phyloP scores from a whole-genome alignment of 1,284 basidiomycete genomes.

The Tranzscheliella williamsii region DNA sequence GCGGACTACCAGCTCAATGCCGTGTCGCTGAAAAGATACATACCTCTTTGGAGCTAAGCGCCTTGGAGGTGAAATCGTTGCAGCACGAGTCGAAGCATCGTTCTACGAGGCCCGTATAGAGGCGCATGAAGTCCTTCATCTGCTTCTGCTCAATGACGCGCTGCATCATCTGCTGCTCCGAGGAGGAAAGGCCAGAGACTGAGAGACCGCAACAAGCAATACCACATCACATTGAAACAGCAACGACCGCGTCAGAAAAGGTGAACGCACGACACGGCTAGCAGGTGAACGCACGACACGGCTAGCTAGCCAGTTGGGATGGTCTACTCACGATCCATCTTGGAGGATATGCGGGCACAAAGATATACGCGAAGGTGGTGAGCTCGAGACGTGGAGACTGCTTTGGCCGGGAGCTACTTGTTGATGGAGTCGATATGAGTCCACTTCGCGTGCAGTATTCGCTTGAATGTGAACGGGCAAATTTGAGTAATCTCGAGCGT shows the following conservation, averaged over 20 bases:
- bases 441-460: no score
- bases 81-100: slow-evolving; percentile 92
- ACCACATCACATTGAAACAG: neutral
- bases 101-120: slow-evolving; percentile 95
- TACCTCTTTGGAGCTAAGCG: slow-evolving; percentile 90
- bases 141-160: slow-evolving; percentile 64
- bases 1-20: no score
- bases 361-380: no score
- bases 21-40: no score
- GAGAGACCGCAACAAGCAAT: slow-evolving; percentile 1
- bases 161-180: slow-evolving; percentile 57
- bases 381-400: no score
- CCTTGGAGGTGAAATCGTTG: slow-evolving; percentile 95
- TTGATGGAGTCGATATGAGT: no score
- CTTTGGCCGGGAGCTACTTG: no score
- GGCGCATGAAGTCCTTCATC: slow-evolving; percentile 97
- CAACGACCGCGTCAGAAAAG: neutral
- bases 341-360: no score
- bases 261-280: neutral
- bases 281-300: neutral
- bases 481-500: no score
- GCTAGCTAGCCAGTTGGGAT: neutral
- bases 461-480: no score
- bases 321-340: neutral
- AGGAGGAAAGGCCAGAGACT: slow-evolving; percentile 56